phyloP scores from a whole-genome alignment of 805 yeast genomes.

The Yamadazyma phyllophila region DNA sequence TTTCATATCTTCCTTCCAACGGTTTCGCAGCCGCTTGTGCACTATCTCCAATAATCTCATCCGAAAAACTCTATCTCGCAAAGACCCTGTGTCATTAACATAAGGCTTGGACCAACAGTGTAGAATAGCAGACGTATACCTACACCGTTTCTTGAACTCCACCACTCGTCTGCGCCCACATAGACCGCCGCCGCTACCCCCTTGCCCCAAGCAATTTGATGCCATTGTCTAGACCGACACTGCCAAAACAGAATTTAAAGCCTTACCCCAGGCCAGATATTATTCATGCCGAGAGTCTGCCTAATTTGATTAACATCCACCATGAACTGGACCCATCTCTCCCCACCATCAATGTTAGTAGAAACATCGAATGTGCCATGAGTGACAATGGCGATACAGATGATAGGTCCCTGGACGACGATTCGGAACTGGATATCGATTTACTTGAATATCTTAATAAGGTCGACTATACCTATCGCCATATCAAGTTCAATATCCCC shows the following conservation, averaged over 20 bases:
- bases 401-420: background rate
- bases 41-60: too few species aligned
- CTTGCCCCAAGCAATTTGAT: background rate
- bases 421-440: slow-evolving; percentile 14
- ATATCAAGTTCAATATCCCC: slow-evolving; percentile 18
- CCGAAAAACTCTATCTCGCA: too few species aligned
- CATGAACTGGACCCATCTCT: background rate
- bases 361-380: too few species aligned
- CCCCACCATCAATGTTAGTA: background rate
- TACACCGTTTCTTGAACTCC: too few species aligned
- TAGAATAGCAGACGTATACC: too few species aligned
- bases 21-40: too few species aligned
- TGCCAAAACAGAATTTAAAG: background rate
- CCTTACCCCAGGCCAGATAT: background rate
- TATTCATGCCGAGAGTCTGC: slow-evolving; percentile 7
- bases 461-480: slow-evolving; percentile 22
- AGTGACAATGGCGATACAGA: background rate
- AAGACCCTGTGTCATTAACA: too few species aligned
- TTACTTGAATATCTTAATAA: slow-evolving; percentile 16
- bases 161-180: too few species aligned
- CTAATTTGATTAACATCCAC: slow-evolving; percentile 7
- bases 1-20: too few species aligned
- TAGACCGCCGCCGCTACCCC: too few species aligned
- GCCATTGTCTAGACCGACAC: background rate
- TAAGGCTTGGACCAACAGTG: too few species aligned